Conservation (phyloP, 2,329 filamentous ascomycete genomes). For the Colletotrichum filicis region DNA sequence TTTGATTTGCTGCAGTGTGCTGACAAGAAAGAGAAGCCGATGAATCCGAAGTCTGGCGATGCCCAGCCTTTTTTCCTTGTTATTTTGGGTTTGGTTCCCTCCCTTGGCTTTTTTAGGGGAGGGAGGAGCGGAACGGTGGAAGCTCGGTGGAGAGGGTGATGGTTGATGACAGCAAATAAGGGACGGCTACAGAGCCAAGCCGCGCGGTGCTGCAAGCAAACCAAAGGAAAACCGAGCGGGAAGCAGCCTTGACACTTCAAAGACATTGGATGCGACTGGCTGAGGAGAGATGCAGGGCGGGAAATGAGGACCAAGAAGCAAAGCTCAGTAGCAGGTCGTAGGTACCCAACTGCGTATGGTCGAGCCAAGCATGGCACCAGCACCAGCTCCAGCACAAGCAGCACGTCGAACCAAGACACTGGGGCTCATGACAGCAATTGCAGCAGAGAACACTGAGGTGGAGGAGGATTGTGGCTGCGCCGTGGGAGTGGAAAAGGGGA, state of each 20-base stretch:
- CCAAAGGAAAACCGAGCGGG: not conserved
- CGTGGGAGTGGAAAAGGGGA: constrained; percentile 12
- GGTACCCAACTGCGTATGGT: not conserved
- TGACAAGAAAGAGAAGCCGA: constrained; percentile 16
- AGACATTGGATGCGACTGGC: constrained; percentile 8
- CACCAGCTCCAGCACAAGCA: not conserved
- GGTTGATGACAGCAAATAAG: constrained; percentile 3
- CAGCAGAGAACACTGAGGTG: not conserved
- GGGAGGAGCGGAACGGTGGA: constrained; percentile 34
- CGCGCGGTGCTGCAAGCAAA: not conserved
- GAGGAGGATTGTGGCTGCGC: constrained; percentile 5
- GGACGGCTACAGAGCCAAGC: constrained; percentile 5
- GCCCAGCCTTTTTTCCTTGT: constrained; percentile 1
- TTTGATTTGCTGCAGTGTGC: not conserved
- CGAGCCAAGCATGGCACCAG: not conserved
- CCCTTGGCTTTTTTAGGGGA: constrained; percentile 21
- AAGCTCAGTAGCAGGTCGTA: not conserved
- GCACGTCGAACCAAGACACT: not conserved
- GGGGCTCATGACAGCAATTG: not conserved
- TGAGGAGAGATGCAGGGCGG: constrained; percentile 1
- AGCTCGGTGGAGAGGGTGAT: constrained; percentile 6
- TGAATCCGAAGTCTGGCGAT: constrained; percentile 15
- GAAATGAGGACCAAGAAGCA: constrained; percentile 8
- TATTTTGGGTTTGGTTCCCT: constrained; percentile 24
- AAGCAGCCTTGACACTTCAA: not conserved